Evolutionary conservation across 805 yeast genomes (phyloP), one percentile per base, ranked within the genome.

Genomic region (Candida ipomoeae): DNA sequence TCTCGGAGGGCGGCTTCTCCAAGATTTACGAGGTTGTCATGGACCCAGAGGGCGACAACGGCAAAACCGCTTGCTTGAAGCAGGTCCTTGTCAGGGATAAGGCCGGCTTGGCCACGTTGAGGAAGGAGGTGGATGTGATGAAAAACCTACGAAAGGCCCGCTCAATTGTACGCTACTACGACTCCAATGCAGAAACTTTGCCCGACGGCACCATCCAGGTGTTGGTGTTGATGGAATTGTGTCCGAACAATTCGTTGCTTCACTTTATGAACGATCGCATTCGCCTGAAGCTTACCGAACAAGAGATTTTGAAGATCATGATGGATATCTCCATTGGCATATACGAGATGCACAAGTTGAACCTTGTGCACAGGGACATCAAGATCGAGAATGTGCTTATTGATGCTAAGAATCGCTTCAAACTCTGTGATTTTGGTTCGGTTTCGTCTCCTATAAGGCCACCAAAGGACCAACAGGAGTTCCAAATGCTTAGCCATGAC

Each of bases 321-420:
- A 74, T 78, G 61, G 97, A 92, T 64, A 82, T 91, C 23, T 77
- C 88, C 2, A 69, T 80, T 53, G 98, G 92, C 1, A 77, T 94
- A 17, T 83, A 87, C 44, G 84, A 83, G 59, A 89, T 94, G 96
- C 99, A 92, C 69, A 77, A 78, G 47, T 62, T 81, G 49, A 84
- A 87, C 39, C 72, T 92, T 62, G 84, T 92, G 49, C 99, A 92
- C 67, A 77, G 98, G 42, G 98, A 94, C 70, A 82, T 92, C 57
- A 94, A 94, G 71, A 90, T 94, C 55, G 98, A 92, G 64, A 94
- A 92, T 67, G 97, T 92, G 17, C 74, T 92, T 51, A 87, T 94
- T 35, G 90, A 88, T 64, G 70, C 78, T 3, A 65, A 77, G 2
- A 81, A 84, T 52, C 76, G 78, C 57, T 94, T 86, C 71, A 91